Conservation (phyloP, 768 basidiomycete genomes). For the Trametes maxima region DNA sequence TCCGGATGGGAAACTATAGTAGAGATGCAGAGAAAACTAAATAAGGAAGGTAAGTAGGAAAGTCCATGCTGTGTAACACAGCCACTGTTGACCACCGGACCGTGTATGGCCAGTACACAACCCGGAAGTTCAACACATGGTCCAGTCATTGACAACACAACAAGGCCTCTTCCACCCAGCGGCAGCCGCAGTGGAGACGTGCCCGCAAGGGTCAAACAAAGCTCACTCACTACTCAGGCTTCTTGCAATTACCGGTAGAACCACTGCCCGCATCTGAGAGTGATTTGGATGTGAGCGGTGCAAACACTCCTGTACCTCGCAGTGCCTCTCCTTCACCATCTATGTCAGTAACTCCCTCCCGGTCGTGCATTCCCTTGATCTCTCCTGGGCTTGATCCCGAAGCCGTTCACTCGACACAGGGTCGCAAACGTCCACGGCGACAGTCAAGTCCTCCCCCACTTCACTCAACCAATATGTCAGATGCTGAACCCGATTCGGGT, state of each 20-base stretch:
- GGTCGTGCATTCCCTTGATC: not conserved
- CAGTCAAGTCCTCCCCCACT: not conserved
- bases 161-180: constrained; percentile 4
- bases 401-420: not conserved
- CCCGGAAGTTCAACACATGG: too few relatives aligned
- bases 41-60: too few relatives aligned
- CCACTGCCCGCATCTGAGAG: not conserved
- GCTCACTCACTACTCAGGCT: not conserved
- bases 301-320: not conserved
- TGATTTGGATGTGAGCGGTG: not conserved
- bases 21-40: too few relatives aligned
- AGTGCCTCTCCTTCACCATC: not conserved
- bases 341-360: not conserved
- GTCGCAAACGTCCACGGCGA: not conserved
- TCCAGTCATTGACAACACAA: not conserved
- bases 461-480: not conserved
- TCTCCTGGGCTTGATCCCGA: not conserved
- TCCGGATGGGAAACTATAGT: too few relatives aligned
- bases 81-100: too few relatives aligned
- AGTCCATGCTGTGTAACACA: too few relatives aligned
- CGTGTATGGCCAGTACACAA: too few relatives aligned
- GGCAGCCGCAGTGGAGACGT: not conserved
- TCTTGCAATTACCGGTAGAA: too few relatives aligned
- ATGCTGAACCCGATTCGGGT: not conserved
- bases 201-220: not conserved